A percentile compares a stretch with the other conserved stretches of the same genome.
These are phyloP conservation scores for Sporisorium exsertum DNA, from an alignment of 1,284 basidiomycete species.

Conservation along the genomic window DNA sequence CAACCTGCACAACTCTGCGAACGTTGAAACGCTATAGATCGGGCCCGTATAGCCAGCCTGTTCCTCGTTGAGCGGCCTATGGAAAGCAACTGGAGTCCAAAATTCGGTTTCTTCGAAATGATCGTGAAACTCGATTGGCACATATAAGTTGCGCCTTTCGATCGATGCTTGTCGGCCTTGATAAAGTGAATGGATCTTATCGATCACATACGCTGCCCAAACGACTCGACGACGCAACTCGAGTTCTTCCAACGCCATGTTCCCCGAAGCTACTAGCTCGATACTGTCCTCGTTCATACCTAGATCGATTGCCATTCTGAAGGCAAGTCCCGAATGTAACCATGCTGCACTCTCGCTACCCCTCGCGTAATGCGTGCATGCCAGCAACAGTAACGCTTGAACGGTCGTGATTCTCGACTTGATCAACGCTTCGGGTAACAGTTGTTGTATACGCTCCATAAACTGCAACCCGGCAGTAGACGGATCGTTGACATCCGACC, in stretches of 20 bases:
- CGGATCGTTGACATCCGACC: conserved; percentile 49
- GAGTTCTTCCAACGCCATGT: conserved; percentile 53
- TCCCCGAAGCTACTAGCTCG: conserved; percentile 40
- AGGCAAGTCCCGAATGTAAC: conserved; percentile 63
- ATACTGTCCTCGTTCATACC: conserved; percentile 59
- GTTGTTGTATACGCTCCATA: conserved; percentile 55
- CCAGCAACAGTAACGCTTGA: conserved; percentile 63
- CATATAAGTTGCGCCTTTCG: conserved; percentile 52
- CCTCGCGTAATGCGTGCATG: conserved; percentile 61
- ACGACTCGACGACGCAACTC: conserved; percentile 62
- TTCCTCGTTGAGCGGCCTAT: conserved; percentile 10
- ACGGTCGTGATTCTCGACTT: conserved; percentile 63
- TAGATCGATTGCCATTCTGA: conserved; percentile 65
- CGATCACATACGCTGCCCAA: conserved; percentile 59
- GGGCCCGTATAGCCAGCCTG: conserved; percentile 51
- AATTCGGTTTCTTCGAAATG: conserved; percentile 64
- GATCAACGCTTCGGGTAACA: conserved; percentile 62
- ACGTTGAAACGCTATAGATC: conserved; percentile 63
- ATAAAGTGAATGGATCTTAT: conserved; percentile 68
- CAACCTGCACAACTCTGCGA: conserved; percentile 57
- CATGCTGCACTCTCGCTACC: conserved; percentile 62
- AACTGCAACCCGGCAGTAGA: conserved; percentile 60
- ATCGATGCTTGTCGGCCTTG: conserved; percentile 64
- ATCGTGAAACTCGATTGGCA: conserved; percentile 61
- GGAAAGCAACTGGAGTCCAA: conserved; percentile 64